Conservation (phyloP, 2,329 filamentous ascomycete species). For the Mycosphaerella arachidis region DNA sequence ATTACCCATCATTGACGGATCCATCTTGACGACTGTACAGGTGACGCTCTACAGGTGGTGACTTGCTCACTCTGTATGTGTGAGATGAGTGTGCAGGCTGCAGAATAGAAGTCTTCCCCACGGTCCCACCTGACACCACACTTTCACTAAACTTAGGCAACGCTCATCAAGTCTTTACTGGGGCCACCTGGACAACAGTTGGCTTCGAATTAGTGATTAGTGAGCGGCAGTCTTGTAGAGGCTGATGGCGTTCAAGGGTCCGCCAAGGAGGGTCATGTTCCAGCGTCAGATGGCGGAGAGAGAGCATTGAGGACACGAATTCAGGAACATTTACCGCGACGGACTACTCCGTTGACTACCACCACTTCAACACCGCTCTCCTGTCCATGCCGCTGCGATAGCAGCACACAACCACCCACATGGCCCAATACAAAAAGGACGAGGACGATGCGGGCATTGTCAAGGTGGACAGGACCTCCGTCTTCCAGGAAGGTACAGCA, state of each 20-base stretch:
- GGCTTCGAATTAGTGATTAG: too few relatives aligned
- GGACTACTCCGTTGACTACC: not conserved
- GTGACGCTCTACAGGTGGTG: not conserved
- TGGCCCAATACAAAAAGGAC: slow-evolving; percentile 99
- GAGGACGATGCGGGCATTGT: slow-evolving; percentile 94
- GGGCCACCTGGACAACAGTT: too few relatives aligned
- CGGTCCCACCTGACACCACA: slow-evolving; percentile 2
- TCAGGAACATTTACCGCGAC: not conserved
- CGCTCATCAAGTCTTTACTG: too few relatives aligned
- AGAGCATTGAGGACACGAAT: not conserved
- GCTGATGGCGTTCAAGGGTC: not conserved
- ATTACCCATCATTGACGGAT: slow-evolving; percentile 34
- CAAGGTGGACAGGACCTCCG: slow-evolving; percentile 95
- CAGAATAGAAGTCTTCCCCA: not conserved
- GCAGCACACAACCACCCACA: slow-evolving; percentile 37
- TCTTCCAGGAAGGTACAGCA: slow-evolving; percentile 91
- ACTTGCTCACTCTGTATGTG: not conserved
- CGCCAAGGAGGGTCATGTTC: not conserved
- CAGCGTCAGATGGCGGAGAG: not conserved
- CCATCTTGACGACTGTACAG: slow-evolving; percentile 12
- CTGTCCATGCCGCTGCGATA: slow-evolving; percentile 20
- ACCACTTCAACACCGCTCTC: not conserved
- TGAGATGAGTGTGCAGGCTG: not conserved
- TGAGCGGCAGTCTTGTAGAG: too few relatives aligned
- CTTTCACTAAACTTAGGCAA: not conserved